phyloP scores from a whole-genome alignment of 2,329 filamentous ascomycete species.

The Nemania sp. region DNA sequence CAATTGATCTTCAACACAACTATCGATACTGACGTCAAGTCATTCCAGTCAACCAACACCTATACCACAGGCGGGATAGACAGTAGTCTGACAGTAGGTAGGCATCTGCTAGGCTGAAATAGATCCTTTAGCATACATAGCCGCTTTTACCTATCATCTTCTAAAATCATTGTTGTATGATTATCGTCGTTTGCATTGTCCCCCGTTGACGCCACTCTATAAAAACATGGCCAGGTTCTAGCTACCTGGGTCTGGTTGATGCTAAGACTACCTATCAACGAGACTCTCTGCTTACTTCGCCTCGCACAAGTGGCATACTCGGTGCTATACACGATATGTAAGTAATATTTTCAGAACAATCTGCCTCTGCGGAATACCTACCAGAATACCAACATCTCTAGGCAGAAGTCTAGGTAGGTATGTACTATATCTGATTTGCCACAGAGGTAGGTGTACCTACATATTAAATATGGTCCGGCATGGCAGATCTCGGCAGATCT shows the following conservation, averaged over 20 bases:
- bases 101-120: no score
- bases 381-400: neutral
- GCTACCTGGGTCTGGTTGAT: no score
- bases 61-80: neutral
- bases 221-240: no score
- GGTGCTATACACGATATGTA: no score
- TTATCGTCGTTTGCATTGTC: neutral
- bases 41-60: neutral
- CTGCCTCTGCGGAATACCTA: no score
- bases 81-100: no score
- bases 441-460: neutral
- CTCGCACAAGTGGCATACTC: neutral
- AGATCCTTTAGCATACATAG: neutral
- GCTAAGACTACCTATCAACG: neutral
- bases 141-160: neutral
- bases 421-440: neutral
- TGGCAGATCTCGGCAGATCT: slow-evolving; percentile 38
- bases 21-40: neutral
- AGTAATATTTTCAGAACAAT: no score
- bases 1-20: neutral
- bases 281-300: neutral
- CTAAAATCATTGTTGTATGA: neutral
- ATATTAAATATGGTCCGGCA: slow-evolving; percentile 26
- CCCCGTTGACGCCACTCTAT: neutral
- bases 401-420: neutral